Percentiles rank a stretch among this genome's conserved stretches.
Conservation (phyloP, 2,329 filamentous ascomycete species). For the Coleophoma eucalyptorum region DNA sequence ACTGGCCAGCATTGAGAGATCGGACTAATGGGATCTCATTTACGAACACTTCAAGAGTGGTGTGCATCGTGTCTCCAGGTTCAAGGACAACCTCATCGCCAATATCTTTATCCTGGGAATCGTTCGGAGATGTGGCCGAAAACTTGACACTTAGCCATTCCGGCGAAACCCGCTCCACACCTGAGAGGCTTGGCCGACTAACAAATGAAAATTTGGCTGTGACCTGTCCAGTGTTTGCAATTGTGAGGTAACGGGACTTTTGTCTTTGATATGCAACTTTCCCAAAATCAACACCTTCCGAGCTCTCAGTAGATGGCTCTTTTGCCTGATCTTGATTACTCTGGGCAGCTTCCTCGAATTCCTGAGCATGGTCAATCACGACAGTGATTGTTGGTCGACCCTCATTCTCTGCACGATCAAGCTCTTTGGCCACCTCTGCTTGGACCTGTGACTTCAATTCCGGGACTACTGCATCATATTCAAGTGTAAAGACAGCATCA, state of each 20-base stretch:
- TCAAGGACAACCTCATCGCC: constrained; percentile 58
- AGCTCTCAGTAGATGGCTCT: constrained; percentile 28
- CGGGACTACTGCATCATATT: constrained; percentile 82
- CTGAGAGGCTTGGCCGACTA: constrained; percentile 63
- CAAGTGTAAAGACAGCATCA: constrained; percentile 75
- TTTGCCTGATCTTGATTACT: constrained; percentile 5
- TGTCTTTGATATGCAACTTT: constrained; percentile 65
- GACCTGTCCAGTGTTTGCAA: constrained; percentile 89
- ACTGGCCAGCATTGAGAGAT: constrained; percentile 65
- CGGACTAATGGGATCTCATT: constrained; percentile 60
- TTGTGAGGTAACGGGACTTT: constrained; percentile 66
- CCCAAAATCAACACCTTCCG: constrained; percentile 71
- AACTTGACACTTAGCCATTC: constrained; percentile 72
- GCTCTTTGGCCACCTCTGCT: constrained; percentile 79
- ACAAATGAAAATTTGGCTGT: constrained; percentile 77
- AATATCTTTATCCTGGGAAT: constrained; percentile 10
- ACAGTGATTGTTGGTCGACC: constrained; percentile 77
- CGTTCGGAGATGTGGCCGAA: constrained; percentile 42
- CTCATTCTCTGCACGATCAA: constrained; percentile 92
- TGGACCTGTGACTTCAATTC: constrained; percentile 81
- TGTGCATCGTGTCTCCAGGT: constrained; percentile 77
- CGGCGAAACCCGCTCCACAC: constrained; percentile 39
- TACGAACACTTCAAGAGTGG: constrained; percentile 66
- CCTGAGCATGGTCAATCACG: constrained; percentile 64
- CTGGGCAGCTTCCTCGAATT: constrained; percentile 22